Percentiles rank a stretch among this genome's conserved stretches.
phyloP scores from a whole-genome alignment of 768 basidiomycete species.

The Pleurotus cornucopiae region DNA sequence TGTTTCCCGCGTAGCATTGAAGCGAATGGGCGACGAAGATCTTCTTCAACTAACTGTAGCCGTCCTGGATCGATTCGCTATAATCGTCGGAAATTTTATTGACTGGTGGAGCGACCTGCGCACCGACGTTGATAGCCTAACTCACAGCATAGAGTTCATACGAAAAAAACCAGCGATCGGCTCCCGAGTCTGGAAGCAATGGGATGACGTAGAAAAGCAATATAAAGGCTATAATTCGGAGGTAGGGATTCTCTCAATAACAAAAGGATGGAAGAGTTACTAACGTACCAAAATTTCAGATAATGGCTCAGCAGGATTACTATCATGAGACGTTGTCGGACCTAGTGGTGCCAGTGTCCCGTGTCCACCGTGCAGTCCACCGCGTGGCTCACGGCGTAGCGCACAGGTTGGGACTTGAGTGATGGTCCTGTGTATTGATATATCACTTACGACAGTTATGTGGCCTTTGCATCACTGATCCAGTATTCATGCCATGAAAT shows the following conservation, averaged over 20 bases:
- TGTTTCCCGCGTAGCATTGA: too few species aligned
- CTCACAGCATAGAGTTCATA: not conserved
- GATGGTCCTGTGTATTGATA: too few species aligned
- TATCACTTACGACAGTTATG: too few species aligned
- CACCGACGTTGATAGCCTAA: not conserved
- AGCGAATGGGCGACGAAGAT: not conserved
- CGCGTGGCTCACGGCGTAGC: too few species aligned
- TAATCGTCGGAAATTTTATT: not conserved
- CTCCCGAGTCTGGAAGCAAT: not conserved
- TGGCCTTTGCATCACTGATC: too few species aligned
- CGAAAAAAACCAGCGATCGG: not conserved
- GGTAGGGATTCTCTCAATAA: not conserved
- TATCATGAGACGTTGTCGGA: not conserved
- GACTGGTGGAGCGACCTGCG: not conserved
- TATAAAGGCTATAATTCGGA: not conserved
- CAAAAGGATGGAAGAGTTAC: too few species aligned
- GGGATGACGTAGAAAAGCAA: not conserved
- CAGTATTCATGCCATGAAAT: too few species aligned
- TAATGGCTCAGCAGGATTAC: not conserved
- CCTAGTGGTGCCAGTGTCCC: not conserved
- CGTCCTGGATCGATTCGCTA: not conserved
- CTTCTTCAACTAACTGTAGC: not conserved
- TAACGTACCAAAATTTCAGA: not conserved
- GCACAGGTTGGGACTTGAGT: too few species aligned
- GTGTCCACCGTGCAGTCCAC: too few species aligned